Evolutionary conservation across 1,139 yeast genomes (phyloP).

Genomic region (Yamadazyma taylorii): DNA sequence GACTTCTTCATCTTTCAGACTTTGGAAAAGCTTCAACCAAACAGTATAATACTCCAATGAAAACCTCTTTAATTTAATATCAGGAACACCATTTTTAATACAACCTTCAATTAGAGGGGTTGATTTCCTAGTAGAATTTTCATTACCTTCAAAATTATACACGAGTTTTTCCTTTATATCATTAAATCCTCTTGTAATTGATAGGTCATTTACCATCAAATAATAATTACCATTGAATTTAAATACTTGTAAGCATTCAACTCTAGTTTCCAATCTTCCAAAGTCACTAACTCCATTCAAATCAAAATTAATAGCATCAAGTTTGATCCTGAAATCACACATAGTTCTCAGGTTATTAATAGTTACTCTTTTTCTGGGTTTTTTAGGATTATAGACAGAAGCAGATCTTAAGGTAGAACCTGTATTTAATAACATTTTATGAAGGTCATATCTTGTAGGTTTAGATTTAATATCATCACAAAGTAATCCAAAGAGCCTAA

Average conservation of each 20-base stretch:
- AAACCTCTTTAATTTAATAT: slow-evolving; percentile 44
- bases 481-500: slow-evolving; percentile 15
- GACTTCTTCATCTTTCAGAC: slow-evolving; percentile 17
- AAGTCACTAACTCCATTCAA: slow-evolving; percentile 23
- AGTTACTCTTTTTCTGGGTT: slow-evolving; percentile 10
- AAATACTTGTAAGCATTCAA: slow-evolving; percentile 29
- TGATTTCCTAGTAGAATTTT: background rate
- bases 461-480: background rate
- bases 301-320: slow-evolving; percentile 25
- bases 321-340: slow-evolving; percentile 21
- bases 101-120: slow-evolving; percentile 12
- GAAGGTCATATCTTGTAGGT: slow-evolving; percentile 5
- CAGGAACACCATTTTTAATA: slow-evolving; percentile 20
- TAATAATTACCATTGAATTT: slow-evolving; percentile 32
- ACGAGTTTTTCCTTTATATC: slow-evolving; percentile 10
- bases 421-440: slow-evolving; percentile 2
- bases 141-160: slow-evolving; percentile 7
- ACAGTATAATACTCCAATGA: slow-evolving; percentile 53
- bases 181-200: slow-evolving; percentile 20
- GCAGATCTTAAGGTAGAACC: slow-evolving; percentile 1
- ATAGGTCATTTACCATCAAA: slow-evolving; percentile 27
- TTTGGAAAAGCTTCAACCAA: slow-evolving; percentile 45
- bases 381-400: slow-evolving; percentile 10
- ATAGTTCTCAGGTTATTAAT: slow-evolving; percentile 5
- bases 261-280: slow-evolving; percentile 40